Percentiles rank a stretch among this genome's conserved stretches.
Evolutionary conservation across 495 filamentous ascomycete species (phyloP).

Genomic region (Hypoxylon lenormandii): DNA sequence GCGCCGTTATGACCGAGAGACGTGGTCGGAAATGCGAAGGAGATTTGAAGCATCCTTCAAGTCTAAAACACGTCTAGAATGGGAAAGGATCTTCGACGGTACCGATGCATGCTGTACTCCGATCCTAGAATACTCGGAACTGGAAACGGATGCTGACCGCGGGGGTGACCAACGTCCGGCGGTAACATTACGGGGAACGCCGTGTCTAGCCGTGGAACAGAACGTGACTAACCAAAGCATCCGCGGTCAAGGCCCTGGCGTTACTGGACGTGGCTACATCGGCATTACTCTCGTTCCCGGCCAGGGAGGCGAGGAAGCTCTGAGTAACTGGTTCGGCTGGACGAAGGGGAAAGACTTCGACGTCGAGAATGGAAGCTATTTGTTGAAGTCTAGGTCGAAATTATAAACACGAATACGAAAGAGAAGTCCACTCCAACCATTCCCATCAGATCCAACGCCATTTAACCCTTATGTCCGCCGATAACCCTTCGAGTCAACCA

Average conservation of each 20-base stretch:
- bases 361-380: conserved; percentile 70
- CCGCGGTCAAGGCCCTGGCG: conserved; percentile 63
- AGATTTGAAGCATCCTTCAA: conserved; percentile 74
- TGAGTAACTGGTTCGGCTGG: conserved; percentile 85
- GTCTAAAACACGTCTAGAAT: conserved; percentile 79
- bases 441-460: conserved; percentile 10
- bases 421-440: conserved; percentile 9
- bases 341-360: conserved; percentile 75
- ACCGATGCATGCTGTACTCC: conserved; percentile 93
- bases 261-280: conserved; percentile 72
- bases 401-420: conserved; percentile 52
- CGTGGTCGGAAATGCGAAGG: conserved; percentile 73
- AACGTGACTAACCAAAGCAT: conserved; percentile 46
- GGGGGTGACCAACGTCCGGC: conserved; percentile 80
- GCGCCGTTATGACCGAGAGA: conserved; percentile 65
- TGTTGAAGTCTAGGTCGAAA: conserved; percentile 63
- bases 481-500: conserved; percentile 11
- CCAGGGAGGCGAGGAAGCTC: conserved; percentile 74
- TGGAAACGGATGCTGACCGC: conserved; percentile 66
- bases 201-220: conserved; percentile 66
- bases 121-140: conserved; percentile 78
- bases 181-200: conserved; percentile 75
- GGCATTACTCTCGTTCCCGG: conserved; percentile 71
- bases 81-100: conserved; percentile 86
- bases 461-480: not conserved